These are phyloP conservation scores for Immersiella caudata DNA, from an alignment of 495 filamentous ascomycete species.

Conservation along the genomic window DNA sequence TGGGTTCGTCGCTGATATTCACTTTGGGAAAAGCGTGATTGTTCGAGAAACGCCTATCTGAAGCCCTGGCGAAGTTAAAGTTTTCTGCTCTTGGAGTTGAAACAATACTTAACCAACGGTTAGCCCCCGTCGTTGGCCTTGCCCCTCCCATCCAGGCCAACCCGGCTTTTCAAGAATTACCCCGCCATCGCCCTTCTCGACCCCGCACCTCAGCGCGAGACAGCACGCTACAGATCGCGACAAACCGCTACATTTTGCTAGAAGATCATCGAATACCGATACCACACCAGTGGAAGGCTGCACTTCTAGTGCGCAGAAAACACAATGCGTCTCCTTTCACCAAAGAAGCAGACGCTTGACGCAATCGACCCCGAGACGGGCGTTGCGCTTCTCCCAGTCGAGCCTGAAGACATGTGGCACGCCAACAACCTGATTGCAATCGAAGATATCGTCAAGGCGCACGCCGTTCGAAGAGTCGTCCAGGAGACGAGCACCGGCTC, in stretches of 20 bases:
- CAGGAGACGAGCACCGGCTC: conserved; percentile 72
- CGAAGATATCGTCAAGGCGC: conserved; percentile 77
- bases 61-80: no score
- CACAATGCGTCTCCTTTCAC: conserved; percentile 33
- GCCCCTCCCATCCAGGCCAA: not conserved
- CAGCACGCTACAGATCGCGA: not conserved
- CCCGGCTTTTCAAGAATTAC: not conserved
- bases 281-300: not conserved
- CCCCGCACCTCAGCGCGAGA: not conserved
- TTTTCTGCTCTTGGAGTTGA: no score
- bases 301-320: not conserved
- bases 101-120: not conserved
- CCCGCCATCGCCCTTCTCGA: not conserved
- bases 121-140: not conserved
- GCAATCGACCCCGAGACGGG: conserved; percentile 70
- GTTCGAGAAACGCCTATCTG: no score
- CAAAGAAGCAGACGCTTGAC: conserved; percentile 58
- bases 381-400: conserved; percentile 81
- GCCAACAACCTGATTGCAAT: conserved; percentile 90
- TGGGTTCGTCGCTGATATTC: no score
- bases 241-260: not conserved
- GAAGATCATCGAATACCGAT: not conserved
- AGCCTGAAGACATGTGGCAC: conserved; percentile 99
- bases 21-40: no score
- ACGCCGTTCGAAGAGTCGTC: conserved; percentile 79